Conservation (phyloP, 1,139 yeast species). For the Suhomyces choctaworum region DNA sequence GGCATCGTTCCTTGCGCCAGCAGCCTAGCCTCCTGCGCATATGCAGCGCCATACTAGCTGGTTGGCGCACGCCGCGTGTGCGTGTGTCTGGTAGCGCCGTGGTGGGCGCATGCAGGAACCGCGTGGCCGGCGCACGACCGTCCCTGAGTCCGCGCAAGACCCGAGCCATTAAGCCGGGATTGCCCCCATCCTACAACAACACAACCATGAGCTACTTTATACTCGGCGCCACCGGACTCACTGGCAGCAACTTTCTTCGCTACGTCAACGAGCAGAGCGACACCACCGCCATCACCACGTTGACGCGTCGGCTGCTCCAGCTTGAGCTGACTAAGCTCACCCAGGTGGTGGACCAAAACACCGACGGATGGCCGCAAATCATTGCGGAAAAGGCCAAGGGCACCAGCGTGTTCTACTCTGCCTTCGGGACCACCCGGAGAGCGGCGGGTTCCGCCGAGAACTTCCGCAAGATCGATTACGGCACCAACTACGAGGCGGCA, state of each 20-base stretch:
- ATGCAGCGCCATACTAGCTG: too few relatives aligned
- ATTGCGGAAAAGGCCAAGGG: constrained; percentile 19
- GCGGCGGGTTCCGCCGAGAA: constrained; percentile 68
- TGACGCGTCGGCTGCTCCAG: constrained; percentile 44
- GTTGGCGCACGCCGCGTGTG: too few relatives aligned
- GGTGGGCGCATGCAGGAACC: too few relatives aligned
- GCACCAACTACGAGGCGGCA: constrained; percentile 63
- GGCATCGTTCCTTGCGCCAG: too few relatives aligned
- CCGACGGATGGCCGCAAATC: constrained; percentile 41
- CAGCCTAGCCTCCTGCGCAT: too few relatives aligned
- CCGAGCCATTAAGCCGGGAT: too few relatives aligned
- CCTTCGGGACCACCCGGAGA: constrained; percentile 74
- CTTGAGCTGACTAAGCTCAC: constrained; percentile 24
- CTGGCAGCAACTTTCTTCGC: constrained; percentile 51
- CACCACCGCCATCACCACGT: constrained; percentile 39
- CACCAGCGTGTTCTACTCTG: constrained; percentile 49
- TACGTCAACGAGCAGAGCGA: constrained; percentile 32
- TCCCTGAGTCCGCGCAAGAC: too few relatives aligned
- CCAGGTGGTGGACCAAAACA: constrained; percentile 37
- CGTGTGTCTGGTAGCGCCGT: too few relatives aligned
- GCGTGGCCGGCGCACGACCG: too few relatives aligned
- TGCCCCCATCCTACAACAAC: too few relatives aligned
- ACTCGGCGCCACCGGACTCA: constrained; percentile 66
- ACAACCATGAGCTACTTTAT: constrained; percentile 28
- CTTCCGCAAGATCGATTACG: constrained; percentile 69